Evolutionary conservation across 805 yeast species (phyloP), one percentile per base, ranked within the genome.

Genomic region (Clavispora carvajalis): DNA sequence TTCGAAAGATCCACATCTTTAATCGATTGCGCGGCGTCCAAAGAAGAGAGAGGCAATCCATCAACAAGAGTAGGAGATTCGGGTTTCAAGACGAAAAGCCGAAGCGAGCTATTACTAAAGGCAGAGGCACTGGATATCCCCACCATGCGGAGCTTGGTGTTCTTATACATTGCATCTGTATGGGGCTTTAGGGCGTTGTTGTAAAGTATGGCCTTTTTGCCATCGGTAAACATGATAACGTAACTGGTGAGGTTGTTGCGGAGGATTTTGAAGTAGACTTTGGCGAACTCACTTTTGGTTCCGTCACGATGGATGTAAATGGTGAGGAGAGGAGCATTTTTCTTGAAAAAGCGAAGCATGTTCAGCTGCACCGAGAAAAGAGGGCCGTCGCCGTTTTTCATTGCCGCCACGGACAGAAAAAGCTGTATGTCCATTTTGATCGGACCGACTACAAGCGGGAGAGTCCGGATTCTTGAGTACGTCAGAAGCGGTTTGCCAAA

Each of bases 71-170:
- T 34, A 1, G 50, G 46, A n/a, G 56, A 43, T 5, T 43, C 39
- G 6, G 44, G 38, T 5, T 43, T 36, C 44, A 63, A 41, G 11
- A 58, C 53, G 33, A 46, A 54, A 25, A 58, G 37, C 28, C 55
- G 49, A 26, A 61, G 49, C n/a, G 57, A 44, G 1, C 63, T 62
- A 34, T 55, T 60, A 10, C 66, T 66, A 44, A 63, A 63, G 18
- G 68, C 61, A 6, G 65, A 49, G 3, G 60, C 58, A 0, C 65
- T 65, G 15, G 67, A 54, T 1, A 61, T 59, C 2, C 69, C 68
- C 34, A 51, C 39, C 8, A 61, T 45, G 13, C 69, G 54, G 22
- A 63, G 43, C 39, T 61, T 62, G 13, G 67, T 57, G 26, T 44
- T 49, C 30, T 53, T 53, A 50, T 52, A 57, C 10, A 44, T 35